Evolutionary conservation across 2,329 filamentous ascomycete genomes (phyloP).

Genomic region (Colletotrichum theobromicola): DNA sequence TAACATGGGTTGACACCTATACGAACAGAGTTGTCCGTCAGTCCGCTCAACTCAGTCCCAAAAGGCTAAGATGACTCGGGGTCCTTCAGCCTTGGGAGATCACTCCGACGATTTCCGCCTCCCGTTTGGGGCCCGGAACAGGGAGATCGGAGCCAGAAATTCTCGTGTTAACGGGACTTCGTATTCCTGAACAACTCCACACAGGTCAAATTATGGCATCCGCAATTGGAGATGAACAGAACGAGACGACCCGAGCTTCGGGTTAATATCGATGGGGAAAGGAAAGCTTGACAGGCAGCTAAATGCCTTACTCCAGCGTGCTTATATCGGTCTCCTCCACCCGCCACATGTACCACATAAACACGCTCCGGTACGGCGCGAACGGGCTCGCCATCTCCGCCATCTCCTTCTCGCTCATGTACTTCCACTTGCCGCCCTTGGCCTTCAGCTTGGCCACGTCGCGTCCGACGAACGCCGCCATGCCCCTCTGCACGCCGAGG

Average conservation of each 20-base stretch:
- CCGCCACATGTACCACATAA: constrained; percentile 99
- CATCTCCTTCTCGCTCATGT: constrained; percentile 96
- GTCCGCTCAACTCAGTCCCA: background rate
- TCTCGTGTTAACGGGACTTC: background rate
- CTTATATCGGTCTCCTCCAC: constrained; percentile 80
- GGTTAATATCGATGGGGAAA: background rate
- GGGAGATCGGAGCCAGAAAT: background rate
- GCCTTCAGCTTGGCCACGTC: constrained; percentile 85
- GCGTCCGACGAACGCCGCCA: constrained; percentile 84
- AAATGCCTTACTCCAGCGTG: constrained; percentile 50
- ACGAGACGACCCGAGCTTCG: background rate
- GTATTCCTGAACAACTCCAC: background rate
- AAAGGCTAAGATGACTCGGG: background rate
- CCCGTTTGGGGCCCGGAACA: background rate
- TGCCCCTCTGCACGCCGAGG: constrained; percentile 91
- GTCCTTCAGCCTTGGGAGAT: background rate
- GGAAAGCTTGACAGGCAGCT: constrained; percentile 21
- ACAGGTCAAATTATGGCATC: background rate
- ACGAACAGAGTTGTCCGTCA: background rate
- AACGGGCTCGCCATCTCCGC: constrained; percentile 79
- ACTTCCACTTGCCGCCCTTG: constrained; percentile 89
- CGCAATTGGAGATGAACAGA: background rate
- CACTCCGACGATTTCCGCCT: background rate
- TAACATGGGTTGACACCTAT: background rate
- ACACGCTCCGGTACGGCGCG: constrained; percentile 85